Percentiles rank a stretch among this genome's conserved stretches.
phyloP scores from a whole-genome alignment of 78 protist species.

The Guillardia theta region DNA sequence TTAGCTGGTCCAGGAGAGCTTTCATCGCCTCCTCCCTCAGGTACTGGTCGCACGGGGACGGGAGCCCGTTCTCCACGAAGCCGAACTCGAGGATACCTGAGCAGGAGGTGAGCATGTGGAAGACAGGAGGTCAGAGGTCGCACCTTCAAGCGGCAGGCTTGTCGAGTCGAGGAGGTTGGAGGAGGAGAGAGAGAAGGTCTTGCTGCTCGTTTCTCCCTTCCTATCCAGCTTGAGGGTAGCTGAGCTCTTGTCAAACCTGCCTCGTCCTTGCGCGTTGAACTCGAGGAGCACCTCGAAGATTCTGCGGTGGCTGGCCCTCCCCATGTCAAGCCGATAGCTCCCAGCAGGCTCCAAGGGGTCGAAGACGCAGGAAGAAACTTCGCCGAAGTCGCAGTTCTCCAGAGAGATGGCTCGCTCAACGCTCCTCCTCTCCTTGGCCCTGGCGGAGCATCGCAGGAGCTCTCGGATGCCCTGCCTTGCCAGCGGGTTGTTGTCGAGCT shows the following conservation, averaged over 20 bases:
- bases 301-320: neutral
- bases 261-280: neutral
- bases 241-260: neutral
- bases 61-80: neutral
- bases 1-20: neutral
- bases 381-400: neutral
- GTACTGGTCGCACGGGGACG: neutral
- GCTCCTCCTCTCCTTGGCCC: neutral
- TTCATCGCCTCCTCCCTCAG: neutral
- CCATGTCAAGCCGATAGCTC: neutral
- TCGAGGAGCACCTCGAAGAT: neutral
- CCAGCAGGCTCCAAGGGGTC: neutral
- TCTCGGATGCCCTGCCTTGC: neutral
- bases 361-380: neutral
- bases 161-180: neutral
- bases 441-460: neutral
- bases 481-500: neutral
- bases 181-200: neutral
- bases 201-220: neutral
- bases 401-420: neutral
- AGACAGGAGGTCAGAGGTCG: no score
- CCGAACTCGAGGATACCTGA: neutral
- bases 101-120: neutral
- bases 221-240: neutral
- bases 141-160: no score